Percentiles rank a stretch among this genome's conserved stretches.
Evolutionary conservation across 2,329 filamentous ascomycete genomes (phyloP).

Genomic region (Pyrenophora tritici-repentis): DNA sequence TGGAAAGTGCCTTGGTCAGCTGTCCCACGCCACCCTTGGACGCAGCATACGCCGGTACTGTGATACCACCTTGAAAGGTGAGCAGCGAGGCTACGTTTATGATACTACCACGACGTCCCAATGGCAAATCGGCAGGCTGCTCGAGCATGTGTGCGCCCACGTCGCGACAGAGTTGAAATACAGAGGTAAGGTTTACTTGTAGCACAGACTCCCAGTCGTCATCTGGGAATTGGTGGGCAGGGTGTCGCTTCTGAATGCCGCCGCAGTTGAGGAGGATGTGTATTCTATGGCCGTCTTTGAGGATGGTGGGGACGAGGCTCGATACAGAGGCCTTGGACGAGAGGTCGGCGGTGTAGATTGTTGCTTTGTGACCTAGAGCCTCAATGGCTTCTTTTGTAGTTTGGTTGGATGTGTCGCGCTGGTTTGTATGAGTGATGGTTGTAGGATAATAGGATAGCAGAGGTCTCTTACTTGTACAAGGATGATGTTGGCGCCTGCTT

Average conservation of each 20-base stretch:
- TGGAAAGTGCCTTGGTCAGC: conserved; percentile 81
- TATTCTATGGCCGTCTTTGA: conserved; percentile 67
- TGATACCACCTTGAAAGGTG: conserved; percentile 84
- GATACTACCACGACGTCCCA: conserved; percentile 67
- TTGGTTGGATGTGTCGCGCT: conserved; percentile 62
- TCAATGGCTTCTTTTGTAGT: conserved; percentile 66
- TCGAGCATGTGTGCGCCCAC: conserved; percentile 78
- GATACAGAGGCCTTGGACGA: conserved; percentile 64
- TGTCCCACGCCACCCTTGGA: conserved; percentile 85
- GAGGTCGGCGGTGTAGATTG: conserved; percentile 73
- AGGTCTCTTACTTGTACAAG: conserved; percentile 52
- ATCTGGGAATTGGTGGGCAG: conserved; percentile 75
- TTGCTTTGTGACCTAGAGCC: conserved; percentile 67
- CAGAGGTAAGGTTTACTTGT: conserved; percentile 82
- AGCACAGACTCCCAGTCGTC: conserved; percentile 79
- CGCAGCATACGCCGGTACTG: conserved; percentile 85
- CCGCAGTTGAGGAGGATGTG: conserved; percentile 85
- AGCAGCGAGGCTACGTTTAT: conserved; percentile 85
- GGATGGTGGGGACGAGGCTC: conserved; percentile 63
- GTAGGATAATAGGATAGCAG: not conserved
- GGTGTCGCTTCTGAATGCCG: conserved; percentile 81
- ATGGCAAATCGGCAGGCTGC: conserved; percentile 55
- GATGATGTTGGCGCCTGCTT: conserved; percentile 57
- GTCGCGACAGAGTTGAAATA: conserved; percentile 78
- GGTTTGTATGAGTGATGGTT: conserved; percentile 8